Evolutionary conservation across 768 basidiomycete species (phyloP), one percentile per base, ranked within the genome.

Genomic region (Suillus sp.): DNA sequence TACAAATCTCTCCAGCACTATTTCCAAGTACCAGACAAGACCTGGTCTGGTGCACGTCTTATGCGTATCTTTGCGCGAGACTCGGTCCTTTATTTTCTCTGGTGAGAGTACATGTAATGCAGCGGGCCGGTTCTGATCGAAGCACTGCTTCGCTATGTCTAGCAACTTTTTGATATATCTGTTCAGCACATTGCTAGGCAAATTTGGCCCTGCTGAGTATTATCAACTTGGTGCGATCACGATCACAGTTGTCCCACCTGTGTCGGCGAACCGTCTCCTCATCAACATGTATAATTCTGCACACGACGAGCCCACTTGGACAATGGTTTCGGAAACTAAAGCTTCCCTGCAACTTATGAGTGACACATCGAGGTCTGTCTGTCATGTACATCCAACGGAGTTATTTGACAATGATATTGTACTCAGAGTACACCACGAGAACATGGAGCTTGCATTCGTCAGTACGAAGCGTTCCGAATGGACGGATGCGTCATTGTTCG

Each of bases 1-100:
- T 61, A 60, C 57, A 62, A 62, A 62, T 62, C 62, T 30, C 34
- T 62, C 22, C 62, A 62, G 9, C 59, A 62, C 45, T 62, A 62
- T 43, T 13, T 27, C 14, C 59, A 22, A 34, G 58, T 62, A 9
- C 62, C 62, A 14, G 45, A 62, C 34, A 62, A 62, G 34, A 59
- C 35, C 30, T 62, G 62, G 62, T 62, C 57, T 14, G 62, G 62
- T 34, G 62, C 62, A 2, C 62, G 59, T 43, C 62, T 61, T 16
- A 47, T 62, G 57, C 42, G 38, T 20, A 32, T 22, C 25, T 43
- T 62, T 20, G 62, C 62, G 8, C 62, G 62, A n/a, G 62, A 62
- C 25, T 62, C 62, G 2, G 38, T 62, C n/a, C 38, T 62, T 18
- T 62, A 60, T 60, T 62, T 62, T 20, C 7, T 62, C 11, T 59